phyloP scores from a whole-genome alignment of 768 basidiomycete species.

The Hysterangium stoloniferum region DNA sequence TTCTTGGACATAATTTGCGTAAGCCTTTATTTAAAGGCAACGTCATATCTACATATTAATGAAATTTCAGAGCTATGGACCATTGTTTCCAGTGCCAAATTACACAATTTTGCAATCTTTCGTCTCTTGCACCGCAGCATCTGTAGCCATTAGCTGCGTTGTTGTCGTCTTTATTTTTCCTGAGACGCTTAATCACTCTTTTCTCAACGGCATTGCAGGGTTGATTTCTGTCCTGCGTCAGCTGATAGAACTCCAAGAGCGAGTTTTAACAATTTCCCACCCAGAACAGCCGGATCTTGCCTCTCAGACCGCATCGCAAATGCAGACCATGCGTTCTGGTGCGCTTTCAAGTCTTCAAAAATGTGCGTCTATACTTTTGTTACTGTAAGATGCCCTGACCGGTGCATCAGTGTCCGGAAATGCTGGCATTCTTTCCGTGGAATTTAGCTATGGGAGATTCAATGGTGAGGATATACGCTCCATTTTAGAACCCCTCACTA shows the following conservation, averaged over 20 bases:
- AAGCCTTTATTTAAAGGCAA: conserved; percentile 14
- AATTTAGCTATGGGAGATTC: conserved; percentile 40
- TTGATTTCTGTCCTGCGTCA: conserved; percentile 24
- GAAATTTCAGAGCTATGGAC: conserved; percentile 33
- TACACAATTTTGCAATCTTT: conserved; percentile 37
- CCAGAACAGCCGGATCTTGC: conserved; percentile 19
- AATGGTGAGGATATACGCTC: conserved; percentile 34
- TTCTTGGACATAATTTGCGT: conserved; percentile 37
- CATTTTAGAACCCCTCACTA: conserved; percentile 29
- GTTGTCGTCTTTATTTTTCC: conserved; percentile 44
- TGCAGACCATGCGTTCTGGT: conserved; percentile 17
- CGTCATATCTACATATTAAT: conserved; percentile 18
- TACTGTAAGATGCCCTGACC: not conserved
- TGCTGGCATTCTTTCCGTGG: conserved; percentile 31
- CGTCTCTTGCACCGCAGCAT: conserved; percentile 38
- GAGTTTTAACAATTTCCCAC: conserved; percentile 12
- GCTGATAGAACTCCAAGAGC: conserved; percentile 28
- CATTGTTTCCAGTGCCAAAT: conserved; percentile 39
- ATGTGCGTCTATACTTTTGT: conserved; percentile 16
- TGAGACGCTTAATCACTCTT: conserved; percentile 38
- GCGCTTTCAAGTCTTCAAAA: conserved; percentile 22
- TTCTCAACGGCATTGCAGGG: conserved; percentile 23
- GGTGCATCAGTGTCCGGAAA: conserved; percentile 25
- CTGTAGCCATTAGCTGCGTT: conserved; percentile 41
- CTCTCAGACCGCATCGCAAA: conserved; percentile 16